Evolutionary conservation across 164 flowering plant species (phyloP).

Genomic region (Vitis riparia): DNA sequence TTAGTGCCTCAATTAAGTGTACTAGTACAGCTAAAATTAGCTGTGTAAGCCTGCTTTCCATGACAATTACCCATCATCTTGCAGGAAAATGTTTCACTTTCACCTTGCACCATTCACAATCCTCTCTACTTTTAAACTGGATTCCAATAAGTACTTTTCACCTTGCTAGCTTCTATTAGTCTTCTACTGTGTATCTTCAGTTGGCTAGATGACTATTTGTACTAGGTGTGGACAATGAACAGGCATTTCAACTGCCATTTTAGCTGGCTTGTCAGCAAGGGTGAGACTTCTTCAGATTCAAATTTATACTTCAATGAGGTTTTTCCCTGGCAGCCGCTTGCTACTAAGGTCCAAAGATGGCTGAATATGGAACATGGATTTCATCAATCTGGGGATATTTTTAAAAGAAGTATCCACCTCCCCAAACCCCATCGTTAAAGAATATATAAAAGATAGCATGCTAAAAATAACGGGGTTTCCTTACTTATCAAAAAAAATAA

Average conservation of each 20-base stretch:
- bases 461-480: not conserved
- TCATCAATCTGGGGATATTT: slow-evolving; percentile 13
- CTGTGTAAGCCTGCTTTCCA: slow-evolving; percentile 28
- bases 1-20: slow-evolving; percentile 9
- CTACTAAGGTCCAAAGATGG: slow-evolving; percentile 16
- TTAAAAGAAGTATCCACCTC: slow-evolving; percentile 3
- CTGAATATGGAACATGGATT: slow-evolving; percentile 17
- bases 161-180: not conserved
- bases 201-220: not conserved
- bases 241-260: not conserved
- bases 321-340: slow-evolving; percentile 5
- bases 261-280: not conserved
- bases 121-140: not conserved
- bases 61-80: slow-evolving; percentile 11
- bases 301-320: not conserved
- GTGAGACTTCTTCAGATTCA: not conserved
- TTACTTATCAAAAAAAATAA: not conserved
- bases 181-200: not conserved
- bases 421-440: slow-evolving; percentile 1
- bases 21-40: slow-evolving; percentile 26
- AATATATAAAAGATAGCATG: not conserved
- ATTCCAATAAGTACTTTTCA: not conserved
- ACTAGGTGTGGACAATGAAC: not conserved
- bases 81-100: slow-evolving; percentile 18
- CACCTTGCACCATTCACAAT: not conserved